These are phyloP conservation scores for Mycena venus DNA, from an alignment of 768 basidiomycete species.

Conservation along the genomic window DNA sequence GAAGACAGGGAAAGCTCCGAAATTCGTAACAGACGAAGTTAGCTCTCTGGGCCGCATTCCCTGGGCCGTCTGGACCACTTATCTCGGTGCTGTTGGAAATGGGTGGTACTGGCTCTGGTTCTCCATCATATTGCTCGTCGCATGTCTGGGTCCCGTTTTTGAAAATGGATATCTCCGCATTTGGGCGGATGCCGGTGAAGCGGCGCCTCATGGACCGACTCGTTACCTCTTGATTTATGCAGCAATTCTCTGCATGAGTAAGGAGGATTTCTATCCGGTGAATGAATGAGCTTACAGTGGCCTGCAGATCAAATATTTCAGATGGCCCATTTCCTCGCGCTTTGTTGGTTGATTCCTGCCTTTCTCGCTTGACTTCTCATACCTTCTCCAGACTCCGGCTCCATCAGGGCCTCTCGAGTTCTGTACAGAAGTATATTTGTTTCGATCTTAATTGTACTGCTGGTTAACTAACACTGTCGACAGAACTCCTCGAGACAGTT, in stretches of 20 bases:
- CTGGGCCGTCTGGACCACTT: slow-evolving; percentile 73
- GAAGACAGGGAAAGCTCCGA: slow-evolving; percentile 75
- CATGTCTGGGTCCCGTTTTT: slow-evolving; percentile 72
- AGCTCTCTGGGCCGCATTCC: slow-evolving; percentile 80
- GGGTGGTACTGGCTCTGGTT: slow-evolving; percentile 63
- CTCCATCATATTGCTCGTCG: slow-evolving; percentile 64
- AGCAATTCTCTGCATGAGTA: slow-evolving; percentile 57
- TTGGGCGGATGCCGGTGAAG: slow-evolving; percentile 69
- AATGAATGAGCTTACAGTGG: not conserved
- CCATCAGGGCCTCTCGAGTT: slow-evolving; percentile 81
- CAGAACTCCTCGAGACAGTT: slow-evolving; percentile 79
- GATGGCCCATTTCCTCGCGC: slow-evolving; percentile 70
- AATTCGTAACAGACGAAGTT: slow-evolving; percentile 86
- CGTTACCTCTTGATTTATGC: slow-evolving; percentile 86
- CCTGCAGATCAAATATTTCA: slow-evolving; percentile 28
- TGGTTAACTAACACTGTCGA: not conserved
- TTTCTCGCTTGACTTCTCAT: slow-evolving; percentile 10
- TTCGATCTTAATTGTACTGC: not conserved
- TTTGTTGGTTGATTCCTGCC: slow-evolving; percentile 63
- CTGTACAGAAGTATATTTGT: slow-evolving; percentile 84
- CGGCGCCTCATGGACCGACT: slow-evolving; percentile 52
- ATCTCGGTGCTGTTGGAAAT: slow-evolving; percentile 63
- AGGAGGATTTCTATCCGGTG: slow-evolving; percentile 36
- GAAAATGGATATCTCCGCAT: slow-evolving; percentile 82
- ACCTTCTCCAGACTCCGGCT: slow-evolving; percentile 68